Percentiles rank a stretch among this genome's conserved stretches.
phyloP scores from a whole-genome alignment of 2,329 filamentous ascomycete species.

The Coniochaeta hoffmannii region DNA sequence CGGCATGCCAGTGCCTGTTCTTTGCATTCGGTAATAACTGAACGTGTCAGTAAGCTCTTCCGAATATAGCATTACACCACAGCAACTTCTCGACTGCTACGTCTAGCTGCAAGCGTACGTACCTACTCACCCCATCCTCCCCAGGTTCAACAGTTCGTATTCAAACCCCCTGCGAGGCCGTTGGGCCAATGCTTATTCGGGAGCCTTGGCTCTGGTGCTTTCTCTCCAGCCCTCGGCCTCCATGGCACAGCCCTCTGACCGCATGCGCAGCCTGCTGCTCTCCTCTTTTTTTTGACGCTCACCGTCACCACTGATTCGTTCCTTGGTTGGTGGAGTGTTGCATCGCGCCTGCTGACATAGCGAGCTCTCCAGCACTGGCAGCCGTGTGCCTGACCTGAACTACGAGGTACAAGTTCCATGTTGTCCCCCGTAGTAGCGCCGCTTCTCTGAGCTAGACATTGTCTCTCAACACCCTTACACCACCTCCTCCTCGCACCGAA shows the following conservation, averaged over 20 bases:
- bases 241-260: background rate
- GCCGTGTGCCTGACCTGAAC: background rate
- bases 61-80: background rate
- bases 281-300: background rate
- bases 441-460: background rate
- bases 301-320: background rate
- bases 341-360: background rate
- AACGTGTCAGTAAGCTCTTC: background rate
- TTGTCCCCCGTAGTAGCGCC: constrained; percentile 2
- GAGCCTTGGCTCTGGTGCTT: background rate
- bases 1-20: background rate
- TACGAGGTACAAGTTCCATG: constrained; percentile 2
- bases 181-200: background rate
- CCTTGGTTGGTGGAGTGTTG: background rate
- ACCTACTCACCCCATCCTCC: background rate
- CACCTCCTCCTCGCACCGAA: background rate
- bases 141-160: background rate
- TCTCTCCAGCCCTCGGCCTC: background rate
- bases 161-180: background rate
- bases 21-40: background rate
- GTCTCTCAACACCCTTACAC: background rate
- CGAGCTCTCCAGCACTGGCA: background rate
- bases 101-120: background rate
- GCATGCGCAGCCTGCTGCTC: background rate
- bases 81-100: background rate